A percentile compares a stretch with the other conserved stretches of the same genome.
Conservation (phyloP, 805 yeast genomes). For the Lachancea quebecensis region DNA sequence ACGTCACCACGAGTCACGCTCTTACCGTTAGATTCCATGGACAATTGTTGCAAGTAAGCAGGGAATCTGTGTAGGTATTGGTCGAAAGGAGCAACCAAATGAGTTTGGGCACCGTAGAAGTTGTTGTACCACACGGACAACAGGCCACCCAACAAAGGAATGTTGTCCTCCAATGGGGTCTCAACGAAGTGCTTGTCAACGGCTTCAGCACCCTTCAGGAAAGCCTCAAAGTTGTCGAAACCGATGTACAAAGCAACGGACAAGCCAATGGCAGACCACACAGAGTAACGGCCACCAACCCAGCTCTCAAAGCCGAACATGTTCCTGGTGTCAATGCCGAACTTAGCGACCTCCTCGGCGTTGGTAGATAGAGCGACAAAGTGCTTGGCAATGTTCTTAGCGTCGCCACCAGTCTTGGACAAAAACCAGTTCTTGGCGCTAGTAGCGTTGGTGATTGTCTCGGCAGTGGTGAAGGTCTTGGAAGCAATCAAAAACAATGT, state of each 20-base stretch:
- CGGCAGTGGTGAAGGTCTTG: constrained; percentile 98
- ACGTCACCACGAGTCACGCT: constrained; percentile 89
- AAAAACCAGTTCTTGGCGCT: constrained; percentile 95
- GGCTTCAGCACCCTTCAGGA: constrained; percentile 97
- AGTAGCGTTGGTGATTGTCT: constrained; percentile 93
- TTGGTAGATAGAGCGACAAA: constrained; percentile 96
- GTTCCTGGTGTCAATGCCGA: constrained; percentile 95
- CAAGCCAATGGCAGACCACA: constrained; percentile 98
- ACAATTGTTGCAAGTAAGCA: constrained; percentile 96
- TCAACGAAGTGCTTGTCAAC: constrained; percentile 83
- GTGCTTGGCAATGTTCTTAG: constrained; percentile 84
- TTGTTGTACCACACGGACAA: constrained; percentile 97
- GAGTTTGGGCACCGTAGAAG: constrained; percentile 97
- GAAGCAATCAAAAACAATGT: constrained; percentile 90
- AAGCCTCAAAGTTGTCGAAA: constrained; percentile 83
- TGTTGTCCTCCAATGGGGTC: constrained; percentile 84
- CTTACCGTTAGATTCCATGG: constrained; percentile 99
- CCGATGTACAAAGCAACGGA: constrained; percentile 95
- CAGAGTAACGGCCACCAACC: constrained; percentile 99
- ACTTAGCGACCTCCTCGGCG: constrained; percentile 81
- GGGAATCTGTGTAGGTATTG: constrained; percentile 99
- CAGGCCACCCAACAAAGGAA: constrained; percentile 89
- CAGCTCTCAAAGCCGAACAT: constrained; percentile 98
- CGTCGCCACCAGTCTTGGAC: constrained; percentile 49
- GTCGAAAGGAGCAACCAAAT: constrained; percentile 96